These are phyloP conservation scores for Astrothelium macrocarpum DNA, from an alignment of 495 filamentous ascomycete genomes.

Conservation along the genomic window DNA sequence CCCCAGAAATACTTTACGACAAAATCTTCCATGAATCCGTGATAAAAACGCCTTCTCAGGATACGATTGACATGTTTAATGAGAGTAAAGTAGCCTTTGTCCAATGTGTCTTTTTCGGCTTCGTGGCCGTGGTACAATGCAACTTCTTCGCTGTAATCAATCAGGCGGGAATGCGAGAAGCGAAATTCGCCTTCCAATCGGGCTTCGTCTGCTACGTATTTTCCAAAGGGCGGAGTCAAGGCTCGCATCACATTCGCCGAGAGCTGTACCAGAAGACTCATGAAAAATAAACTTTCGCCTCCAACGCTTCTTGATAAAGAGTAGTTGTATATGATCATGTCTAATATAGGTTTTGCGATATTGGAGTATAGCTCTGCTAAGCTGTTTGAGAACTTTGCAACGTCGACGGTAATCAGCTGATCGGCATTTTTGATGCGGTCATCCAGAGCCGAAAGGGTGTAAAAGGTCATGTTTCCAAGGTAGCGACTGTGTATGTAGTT, in stretches of 20 bases:
- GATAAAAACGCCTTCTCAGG: constrained; percentile 76
- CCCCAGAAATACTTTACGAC: constrained; percentile 99
- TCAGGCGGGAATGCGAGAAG: constrained; percentile 86
- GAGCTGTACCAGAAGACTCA: constrained; percentile 86
- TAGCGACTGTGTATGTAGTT: constrained; percentile 90
- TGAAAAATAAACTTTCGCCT: constrained; percentile 86
- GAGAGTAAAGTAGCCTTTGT: constrained; percentile 96
- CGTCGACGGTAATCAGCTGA: constrained; percentile 93
- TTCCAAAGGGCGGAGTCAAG: constrained; percentile 93
- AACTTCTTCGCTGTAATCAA: constrained; percentile 91
- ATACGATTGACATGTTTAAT: constrained; percentile 99
- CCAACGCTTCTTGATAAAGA: constrained; percentile 87
- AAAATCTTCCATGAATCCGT: constrained; percentile 98
- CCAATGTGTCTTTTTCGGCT: constrained; percentile 90
- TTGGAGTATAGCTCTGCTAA: constrained; percentile 94
- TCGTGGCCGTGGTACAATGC: constrained; percentile 90
- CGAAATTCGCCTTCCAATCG: constrained; percentile 91
- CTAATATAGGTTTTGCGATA: constrained; percentile 86
- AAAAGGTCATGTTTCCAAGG: constrained; percentile 93
- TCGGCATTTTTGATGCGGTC: constrained; percentile 98
- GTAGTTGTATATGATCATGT: constrained; percentile 94
- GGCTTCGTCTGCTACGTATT: constrained; percentile 95
- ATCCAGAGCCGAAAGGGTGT: constrained; percentile 87
- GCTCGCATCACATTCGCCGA: constrained; percentile 90
- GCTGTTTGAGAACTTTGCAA: constrained; percentile 90